Conservation (phyloP, 2,329 filamentous ascomycete species). For the Bipolaris sorokiniana region DNA sequence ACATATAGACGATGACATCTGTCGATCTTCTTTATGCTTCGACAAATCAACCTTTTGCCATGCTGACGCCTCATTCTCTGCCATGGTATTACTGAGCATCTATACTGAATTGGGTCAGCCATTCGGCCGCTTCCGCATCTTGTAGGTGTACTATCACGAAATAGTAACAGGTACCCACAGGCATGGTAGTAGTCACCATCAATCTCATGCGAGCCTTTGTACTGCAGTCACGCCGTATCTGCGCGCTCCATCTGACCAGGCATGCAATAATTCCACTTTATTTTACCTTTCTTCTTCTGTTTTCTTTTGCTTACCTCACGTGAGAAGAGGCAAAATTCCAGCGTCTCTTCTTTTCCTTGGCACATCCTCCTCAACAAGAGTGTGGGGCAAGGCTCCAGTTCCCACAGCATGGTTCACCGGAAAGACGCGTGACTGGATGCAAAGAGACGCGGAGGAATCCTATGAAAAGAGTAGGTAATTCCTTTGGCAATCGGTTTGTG, state of each 20-base stretch:
- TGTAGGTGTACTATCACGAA: background rate
- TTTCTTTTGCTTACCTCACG: background rate
- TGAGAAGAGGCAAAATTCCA: slow-evolving; percentile 1
- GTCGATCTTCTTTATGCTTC: background rate
- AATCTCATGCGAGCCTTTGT: slow-evolving; percentile 2
- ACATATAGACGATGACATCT: background rate
- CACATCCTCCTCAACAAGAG: slow-evolving; percentile 10
- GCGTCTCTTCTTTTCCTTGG: background rate
- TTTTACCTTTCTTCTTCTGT: background rate
- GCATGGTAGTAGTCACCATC: background rate
- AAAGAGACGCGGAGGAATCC: slow-evolving; percentile 4
- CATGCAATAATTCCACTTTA: background rate
- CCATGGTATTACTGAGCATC: background rate
- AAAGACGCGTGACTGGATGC: slow-evolving; percentile 8
- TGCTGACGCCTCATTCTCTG: slow-evolving; percentile 9
- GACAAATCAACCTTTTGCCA: slow-evolving; percentile 11
- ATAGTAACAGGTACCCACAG: background rate
- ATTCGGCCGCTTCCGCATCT: slow-evolving; percentile 4
- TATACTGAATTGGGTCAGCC: slow-evolving; percentile 1
- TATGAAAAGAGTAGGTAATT: slow-evolving; percentile 13
- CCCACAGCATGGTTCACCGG: slow-evolving; percentile 15
- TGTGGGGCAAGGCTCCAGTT: background rate
- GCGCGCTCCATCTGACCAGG: background rate
- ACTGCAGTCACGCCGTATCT: background rate
- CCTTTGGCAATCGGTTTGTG: background rate